phyloP scores from a whole-genome alignment of 345 rosid species.

The Trapa incisa region DNA sequence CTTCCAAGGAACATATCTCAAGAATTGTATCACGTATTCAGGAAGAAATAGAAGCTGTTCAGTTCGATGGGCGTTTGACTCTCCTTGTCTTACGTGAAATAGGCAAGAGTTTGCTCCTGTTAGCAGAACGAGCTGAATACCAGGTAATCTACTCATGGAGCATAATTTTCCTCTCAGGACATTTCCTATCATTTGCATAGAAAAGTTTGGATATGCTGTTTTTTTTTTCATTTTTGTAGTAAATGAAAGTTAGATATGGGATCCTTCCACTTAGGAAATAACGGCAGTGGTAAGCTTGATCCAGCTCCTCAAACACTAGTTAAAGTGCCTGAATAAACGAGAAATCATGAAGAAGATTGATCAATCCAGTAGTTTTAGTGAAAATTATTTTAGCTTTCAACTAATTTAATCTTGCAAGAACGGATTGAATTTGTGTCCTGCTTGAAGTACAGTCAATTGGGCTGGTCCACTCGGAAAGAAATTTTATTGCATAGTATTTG shows the following conservation, averaged over 20 bases:
- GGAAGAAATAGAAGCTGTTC: slow-evolving; percentile 91
- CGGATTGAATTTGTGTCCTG: neutral
- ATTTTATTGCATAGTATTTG: neutral
- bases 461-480: neutral
- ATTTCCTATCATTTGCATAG: neutral
- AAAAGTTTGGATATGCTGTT: neutral
- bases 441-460: neutral
- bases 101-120: slow-evolving; percentile 63
- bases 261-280: neutral
- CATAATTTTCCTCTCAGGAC: neutral
- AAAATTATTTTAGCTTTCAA: neutral
- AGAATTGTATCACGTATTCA: slow-evolving; percentile 71
- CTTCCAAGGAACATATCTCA: slow-evolving; percentile 81
- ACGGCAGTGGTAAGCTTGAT: neutral
- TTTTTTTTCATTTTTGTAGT: neutral
- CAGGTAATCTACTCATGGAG: slow-evolving; percentile 42
- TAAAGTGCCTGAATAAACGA: neutral
- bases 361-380: neutral
- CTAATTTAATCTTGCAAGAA: neutral
- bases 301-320: neutral
- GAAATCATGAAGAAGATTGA: neutral
- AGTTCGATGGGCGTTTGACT: slow-evolving; percentile 75
- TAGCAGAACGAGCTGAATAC: slow-evolving; percentile 83
- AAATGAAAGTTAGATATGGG: neutral
- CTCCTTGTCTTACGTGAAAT: slow-evolving; percentile 83